Evolutionary conservation across 495 filamentous ascomycete species (phyloP).

Genomic region (Lichenothelia convexa): DNA sequence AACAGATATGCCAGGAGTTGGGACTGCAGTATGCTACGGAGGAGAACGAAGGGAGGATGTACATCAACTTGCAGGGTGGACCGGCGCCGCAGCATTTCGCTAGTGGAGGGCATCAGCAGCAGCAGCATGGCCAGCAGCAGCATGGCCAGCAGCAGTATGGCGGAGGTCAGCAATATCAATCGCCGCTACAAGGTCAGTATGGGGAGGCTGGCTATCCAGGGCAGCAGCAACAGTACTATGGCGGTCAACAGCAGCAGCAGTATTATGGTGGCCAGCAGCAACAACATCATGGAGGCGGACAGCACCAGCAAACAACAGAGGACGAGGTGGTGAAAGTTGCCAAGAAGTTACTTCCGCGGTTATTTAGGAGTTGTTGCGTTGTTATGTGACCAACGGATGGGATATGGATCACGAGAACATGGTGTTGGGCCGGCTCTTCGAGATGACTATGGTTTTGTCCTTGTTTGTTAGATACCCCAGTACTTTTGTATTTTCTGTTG

Average conservation of each 20-base stretch:
- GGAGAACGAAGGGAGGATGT: conserved; percentile 74
- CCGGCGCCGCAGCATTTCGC: conserved; percentile 26
- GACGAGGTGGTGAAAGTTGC: conserved; percentile 46
- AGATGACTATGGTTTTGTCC: too few relatives aligned
- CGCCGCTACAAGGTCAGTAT: too few relatives aligned
- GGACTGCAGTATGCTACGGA: conserved; percentile 70
- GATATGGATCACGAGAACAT: too few relatives aligned
- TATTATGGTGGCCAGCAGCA: conserved; percentile 13
- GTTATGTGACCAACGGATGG: conserved; percentile 77
- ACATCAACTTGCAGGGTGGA: conserved; percentile 46
- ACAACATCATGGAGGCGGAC: conserved; percentile 17
- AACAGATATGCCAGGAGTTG: conserved; percentile 62
- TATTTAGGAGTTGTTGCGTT: conserved; percentile 50
- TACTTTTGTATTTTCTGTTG: too few relatives aligned
- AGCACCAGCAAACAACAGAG: conserved; percentile 28
- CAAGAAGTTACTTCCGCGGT: conserved; percentile 38
- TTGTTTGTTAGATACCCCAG: too few relatives aligned
- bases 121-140: conserved; percentile 18
- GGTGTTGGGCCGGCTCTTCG: too few relatives aligned
- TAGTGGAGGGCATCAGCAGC: conserved; percentile 19
- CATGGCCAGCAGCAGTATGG: conserved; percentile 9
- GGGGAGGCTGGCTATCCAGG: not conserved
- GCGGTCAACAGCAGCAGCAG: conserved; percentile 18
- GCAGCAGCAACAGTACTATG: conserved; percentile 10
- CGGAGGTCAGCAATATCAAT: conserved; percentile 13